Conservation (phyloP, 768 basidiomycete genomes). For the Amanita subjunquillea region DNA sequence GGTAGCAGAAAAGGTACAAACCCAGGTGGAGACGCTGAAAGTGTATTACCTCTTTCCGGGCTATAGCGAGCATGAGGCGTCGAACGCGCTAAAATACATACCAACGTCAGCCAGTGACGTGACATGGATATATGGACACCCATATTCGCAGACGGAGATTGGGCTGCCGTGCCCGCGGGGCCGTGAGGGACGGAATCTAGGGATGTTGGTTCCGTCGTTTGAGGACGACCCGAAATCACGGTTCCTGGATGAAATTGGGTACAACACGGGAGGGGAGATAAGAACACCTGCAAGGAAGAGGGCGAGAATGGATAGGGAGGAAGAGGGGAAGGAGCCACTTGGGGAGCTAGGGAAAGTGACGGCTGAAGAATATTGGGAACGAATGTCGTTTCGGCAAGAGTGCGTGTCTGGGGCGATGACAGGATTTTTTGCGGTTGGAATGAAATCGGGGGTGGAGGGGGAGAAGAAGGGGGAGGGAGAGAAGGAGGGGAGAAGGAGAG, state of each 20-base stretch:
- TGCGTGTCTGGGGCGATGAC: constrained; percentile 86
- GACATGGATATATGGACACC: constrained; percentile 73
- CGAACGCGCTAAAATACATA: constrained; percentile 37
- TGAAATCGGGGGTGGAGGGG: constrained; percentile 13
- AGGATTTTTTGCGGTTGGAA: constrained; percentile 78
- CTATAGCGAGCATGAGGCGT: constrained; percentile 57
- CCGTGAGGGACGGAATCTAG: constrained; percentile 36
- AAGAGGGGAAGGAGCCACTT: constrained; percentile 22
- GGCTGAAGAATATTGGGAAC: constrained; percentile 89
- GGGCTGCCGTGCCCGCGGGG: constrained; percentile 31
- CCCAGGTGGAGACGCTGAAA: constrained; percentile 20
- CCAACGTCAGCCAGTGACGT: constrained; percentile 8
- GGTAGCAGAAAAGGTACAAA: constrained; percentile 34
- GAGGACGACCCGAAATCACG: constrained; percentile 97
- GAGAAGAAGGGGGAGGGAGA: too few species aligned
- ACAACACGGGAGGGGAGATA: constrained; percentile 50
- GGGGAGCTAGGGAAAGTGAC: constrained; percentile 52
- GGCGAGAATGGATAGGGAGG: constrained; percentile 23
- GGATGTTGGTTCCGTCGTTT: constrained; percentile 77
- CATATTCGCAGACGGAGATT: constrained; percentile 50
- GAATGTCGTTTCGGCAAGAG: constrained; percentile 94
- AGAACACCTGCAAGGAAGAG: constrained; percentile 58
- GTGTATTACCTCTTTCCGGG: constrained; percentile 66
- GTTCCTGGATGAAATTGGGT: constrained; percentile 86
- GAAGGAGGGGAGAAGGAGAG: too few species aligned